phyloP scores from a whole-genome alignment of 208 protist genomes.

The Crithidia brevicula region DNA sequence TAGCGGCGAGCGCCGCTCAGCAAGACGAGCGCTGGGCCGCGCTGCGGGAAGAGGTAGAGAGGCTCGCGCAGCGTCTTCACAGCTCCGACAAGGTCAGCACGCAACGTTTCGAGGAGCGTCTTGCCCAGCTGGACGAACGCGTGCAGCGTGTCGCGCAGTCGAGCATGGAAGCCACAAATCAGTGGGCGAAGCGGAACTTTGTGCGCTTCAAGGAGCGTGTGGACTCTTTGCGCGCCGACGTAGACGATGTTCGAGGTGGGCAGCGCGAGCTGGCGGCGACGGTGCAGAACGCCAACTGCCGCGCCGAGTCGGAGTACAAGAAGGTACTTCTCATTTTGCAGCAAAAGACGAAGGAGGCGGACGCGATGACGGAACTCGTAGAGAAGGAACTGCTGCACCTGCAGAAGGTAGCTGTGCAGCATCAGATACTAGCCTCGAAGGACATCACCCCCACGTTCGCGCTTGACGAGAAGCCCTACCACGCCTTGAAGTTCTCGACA shows the following conservation, averaged over 20 bases:
- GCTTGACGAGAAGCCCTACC: conserved; percentile 24
- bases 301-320: conserved; percentile 71
- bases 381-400: conserved; percentile 78
- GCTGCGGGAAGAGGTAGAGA: conserved; percentile 21
- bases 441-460: conserved; percentile 28
- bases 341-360: conserved; percentile 70
- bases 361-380: conserved; percentile 62
- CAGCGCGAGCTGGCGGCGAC: conserved; percentile 41
- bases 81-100: not conserved
- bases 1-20: conserved; percentile 13
- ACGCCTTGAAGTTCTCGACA: conserved; percentile 26
- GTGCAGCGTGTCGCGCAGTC: conserved; percentile 26
- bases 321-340: conserved; percentile 61
- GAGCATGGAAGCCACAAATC: conserved; percentile 56
- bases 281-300: conserved; percentile 54
- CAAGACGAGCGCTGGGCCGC: conserved; percentile 34
- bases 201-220: conserved; percentile 82
- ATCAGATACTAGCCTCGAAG: conserved; percentile 57
- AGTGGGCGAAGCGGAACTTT: conserved; percentile 80
- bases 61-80: conserved; percentile 19
- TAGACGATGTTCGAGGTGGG: conserved; percentile 38
- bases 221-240: conserved; percentile 40
- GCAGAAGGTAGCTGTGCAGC: conserved; percentile 61
- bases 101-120: conserved; percentile 30
- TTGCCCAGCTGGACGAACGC: conserved; percentile 27